phyloP scores from a whole-genome alignment of 345 rosid species.

The Atalantia buxifolia region DNA sequence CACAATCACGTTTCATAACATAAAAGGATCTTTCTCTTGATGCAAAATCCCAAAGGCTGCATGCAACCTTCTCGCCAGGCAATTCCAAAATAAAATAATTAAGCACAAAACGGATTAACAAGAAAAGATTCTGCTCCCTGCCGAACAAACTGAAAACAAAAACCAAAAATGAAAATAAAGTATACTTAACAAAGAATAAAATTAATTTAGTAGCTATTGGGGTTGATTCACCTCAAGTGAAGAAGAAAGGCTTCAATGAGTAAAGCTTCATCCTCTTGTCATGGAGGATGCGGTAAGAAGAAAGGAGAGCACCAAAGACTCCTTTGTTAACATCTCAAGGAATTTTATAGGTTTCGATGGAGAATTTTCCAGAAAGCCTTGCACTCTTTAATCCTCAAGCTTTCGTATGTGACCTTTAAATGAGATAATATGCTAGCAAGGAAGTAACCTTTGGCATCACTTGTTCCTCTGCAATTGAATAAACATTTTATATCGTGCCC shows the following conservation, averaged over 20 bases:
- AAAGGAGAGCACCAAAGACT: slow-evolving; percentile 26
- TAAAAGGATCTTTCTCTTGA: neutral
- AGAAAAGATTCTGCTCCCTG: neutral
- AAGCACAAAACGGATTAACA: neutral
- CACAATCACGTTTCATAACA: neutral
- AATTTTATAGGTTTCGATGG: slow-evolving; percentile 23
- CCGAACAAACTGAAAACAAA: no score
- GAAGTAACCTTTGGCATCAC: slow-evolving; percentile 36
- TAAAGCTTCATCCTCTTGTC: slow-evolving; percentile 25
- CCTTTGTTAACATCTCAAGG: slow-evolving; percentile 31
- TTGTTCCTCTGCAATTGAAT: slow-evolving; percentile 20
- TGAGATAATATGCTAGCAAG: slow-evolving; percentile 21
- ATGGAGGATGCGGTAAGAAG: slow-evolving; percentile 22
- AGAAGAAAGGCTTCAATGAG: slow-evolving; percentile 27
- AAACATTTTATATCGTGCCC: slow-evolving; percentile 35
- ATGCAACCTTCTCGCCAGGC: no score
- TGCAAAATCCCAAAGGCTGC: no score
- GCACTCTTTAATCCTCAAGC: slow-evolving; percentile 31
- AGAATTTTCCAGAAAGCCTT: slow-evolving; percentile 36
- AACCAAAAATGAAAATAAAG: no score
- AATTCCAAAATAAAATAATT: neutral
- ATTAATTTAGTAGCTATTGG: slow-evolving; percentile 21
- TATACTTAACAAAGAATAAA: neutral
- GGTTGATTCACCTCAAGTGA: slow-evolving; percentile 13
- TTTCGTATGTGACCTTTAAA: slow-evolving; percentile 1